These are phyloP conservation scores for Gypsophila paniculata DNA, from an alignment of 179 eudicot species.

Conservation along the genomic window DNA sequence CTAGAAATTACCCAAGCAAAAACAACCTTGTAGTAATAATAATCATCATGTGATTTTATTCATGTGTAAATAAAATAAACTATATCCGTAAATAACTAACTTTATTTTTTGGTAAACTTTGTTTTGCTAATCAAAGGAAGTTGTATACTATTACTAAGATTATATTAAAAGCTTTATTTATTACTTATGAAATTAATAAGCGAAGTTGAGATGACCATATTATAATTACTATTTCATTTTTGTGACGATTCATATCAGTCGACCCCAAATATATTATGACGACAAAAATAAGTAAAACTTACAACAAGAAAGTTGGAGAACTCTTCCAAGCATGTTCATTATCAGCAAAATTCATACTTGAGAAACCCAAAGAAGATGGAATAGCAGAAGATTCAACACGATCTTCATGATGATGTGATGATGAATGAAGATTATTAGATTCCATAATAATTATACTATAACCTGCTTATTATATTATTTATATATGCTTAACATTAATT, in stretches of 20 bases:
- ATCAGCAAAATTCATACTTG: conserved; percentile 34
- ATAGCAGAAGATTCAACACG: conserved; percentile 34
- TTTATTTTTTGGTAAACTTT: neutral
- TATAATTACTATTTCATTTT: neutral
- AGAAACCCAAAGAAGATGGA: conserved; percentile 24
- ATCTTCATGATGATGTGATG: conserved; percentile 38
- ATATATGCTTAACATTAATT: neutral
- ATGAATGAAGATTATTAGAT: conserved; percentile 44
- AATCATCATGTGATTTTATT: neutral
- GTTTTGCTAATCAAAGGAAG: neutral
- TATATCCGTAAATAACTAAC: no score
- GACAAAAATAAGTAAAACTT: conserved; percentile 32
- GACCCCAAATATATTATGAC: neutral
- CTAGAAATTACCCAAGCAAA: neutral
- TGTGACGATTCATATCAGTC: neutral
- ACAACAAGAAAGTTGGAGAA: conserved; percentile 47
- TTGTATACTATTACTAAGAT: neutral
- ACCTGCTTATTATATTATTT: neutral
- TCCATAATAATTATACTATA: conserved; percentile 49
- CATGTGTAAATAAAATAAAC: neutral
- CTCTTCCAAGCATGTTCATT: conserved; percentile 38
- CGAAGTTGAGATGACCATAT: neutral
- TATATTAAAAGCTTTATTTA: neutral
- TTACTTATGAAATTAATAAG: neutral
- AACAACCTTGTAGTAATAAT: neutral